phyloP scores from a whole-genome alignment of 306 rosid genomes.

The Cicer chorassanicum region DNA sequence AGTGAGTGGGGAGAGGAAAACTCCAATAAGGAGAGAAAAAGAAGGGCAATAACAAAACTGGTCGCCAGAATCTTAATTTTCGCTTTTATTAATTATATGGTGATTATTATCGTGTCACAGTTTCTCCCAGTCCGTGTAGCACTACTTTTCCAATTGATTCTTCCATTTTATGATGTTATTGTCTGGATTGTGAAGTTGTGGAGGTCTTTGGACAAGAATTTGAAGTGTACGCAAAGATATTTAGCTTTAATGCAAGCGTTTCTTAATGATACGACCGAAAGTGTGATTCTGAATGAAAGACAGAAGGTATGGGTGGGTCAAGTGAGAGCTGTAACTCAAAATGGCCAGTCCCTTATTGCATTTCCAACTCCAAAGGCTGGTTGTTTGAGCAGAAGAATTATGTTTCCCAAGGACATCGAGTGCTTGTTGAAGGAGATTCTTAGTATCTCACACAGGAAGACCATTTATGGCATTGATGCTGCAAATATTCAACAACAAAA shows the following conservation, averaged over 20 bases:
- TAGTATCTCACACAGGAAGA: not conserved
- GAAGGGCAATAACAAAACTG: not conserved
- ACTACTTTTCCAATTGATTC: not conserved
- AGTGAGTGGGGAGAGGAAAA: not conserved
- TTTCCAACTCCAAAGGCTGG: not conserved
- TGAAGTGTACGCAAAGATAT: constrained; percentile 1
- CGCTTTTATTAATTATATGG: not conserved
- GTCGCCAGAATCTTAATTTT: not conserved
- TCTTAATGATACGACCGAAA: not conserved
- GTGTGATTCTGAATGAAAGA: not conserved
- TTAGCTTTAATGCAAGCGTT: not conserved
- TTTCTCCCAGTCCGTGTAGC: not conserved
- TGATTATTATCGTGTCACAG: not conserved
- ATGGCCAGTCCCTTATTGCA: not conserved
- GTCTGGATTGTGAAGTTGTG: not conserved
- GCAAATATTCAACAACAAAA: not conserved
- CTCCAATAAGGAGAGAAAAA: not conserved
- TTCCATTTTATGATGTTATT: not conserved
- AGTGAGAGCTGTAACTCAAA: not conserved
- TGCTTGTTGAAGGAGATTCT: not conserved
- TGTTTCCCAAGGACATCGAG: constrained; percentile 3
- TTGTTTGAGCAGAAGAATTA: not conserved
- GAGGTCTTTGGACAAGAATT: not conserved
- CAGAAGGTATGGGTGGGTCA: constrained; percentile 40
- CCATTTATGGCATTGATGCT: constrained; percentile 6